Evolutionary conservation across 1,139 yeast genomes (phyloP), one percentile per base, ranked within the genome.

Genomic region (Scheffersomyces stambukii): DNA sequence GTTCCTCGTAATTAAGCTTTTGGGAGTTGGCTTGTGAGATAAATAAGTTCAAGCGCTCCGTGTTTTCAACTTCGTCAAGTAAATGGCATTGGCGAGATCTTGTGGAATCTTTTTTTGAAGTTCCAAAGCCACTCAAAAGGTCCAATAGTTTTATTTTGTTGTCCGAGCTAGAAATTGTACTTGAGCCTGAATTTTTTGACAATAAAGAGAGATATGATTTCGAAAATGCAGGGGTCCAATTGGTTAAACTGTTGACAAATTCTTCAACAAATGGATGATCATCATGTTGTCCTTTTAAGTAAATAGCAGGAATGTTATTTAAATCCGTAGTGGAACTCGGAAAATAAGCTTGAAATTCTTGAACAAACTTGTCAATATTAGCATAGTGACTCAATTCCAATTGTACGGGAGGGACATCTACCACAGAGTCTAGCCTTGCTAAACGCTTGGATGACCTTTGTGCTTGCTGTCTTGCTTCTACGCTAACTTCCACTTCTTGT

Each of bases 1-100:
- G 53, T 28, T 74, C 75, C 25, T 63, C 65, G 20, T 68, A 62
- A 44, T 76, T 55, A 36, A 2, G 16, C 61, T 59, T 44, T 66
- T 30, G n/a, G n/a, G n/a, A n/a, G n/a, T n/a, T n/a, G n/a, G n/a
- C n/a, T n/a, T n/a, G n/a, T n/a, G n/a, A n/a, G n/a, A n/a, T n/a
- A n/a, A n/a, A n/a, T n/a, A n/a, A n/a, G n/a, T n/a, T n/a, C n/a
- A n/a, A n/a, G n/a, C n/a, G n/a, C n/a, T n/a, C n/a, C n/a, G n/a
- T n/a, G n/a, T n/a, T n/a, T n/a, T n/a, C n/a, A n/a, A n/a, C n/a
- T n/a, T n/a, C n/a, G n/a, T n/a, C n/a, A n/a, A n/a, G n/a, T n/a
- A n/a, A n/a, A n/a, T n/a, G n/a, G n/a, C n/a, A n/a, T n/a, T n/a
- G n/a, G n/a, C n/a, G n/a, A n/a, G n/a, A n/a, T n/a, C n/a, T n/a